A percentile compares a stretch with the other conserved stretches of the same genome.
These are phyloP conservation scores for Alternaria hordeiaustralica DNA, from an alignment of 2,329 filamentous ascomycete species.

Conservation along the genomic window DNA sequence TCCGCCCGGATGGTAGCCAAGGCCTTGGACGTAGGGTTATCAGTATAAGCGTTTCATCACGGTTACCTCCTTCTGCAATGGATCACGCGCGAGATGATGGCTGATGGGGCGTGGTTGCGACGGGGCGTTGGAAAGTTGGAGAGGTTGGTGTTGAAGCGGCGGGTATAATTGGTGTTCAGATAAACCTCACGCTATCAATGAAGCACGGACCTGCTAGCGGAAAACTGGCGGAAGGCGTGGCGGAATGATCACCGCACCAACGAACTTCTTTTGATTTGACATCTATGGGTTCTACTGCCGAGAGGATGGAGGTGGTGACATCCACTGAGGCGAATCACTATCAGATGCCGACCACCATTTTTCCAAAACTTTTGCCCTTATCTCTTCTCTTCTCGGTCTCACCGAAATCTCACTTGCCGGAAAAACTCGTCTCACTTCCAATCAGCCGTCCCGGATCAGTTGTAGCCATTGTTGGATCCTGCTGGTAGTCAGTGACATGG, in stretches of 20 bases:
- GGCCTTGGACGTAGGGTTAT: conserved; percentile 18
- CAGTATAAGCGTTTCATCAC: conserved; percentile 24
- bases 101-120: conserved; percentile 6
- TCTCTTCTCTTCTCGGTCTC: not conserved
- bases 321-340: not conserved
- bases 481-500: not conserved
- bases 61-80: conserved; percentile 15
- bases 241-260: not conserved
- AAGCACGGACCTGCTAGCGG: not conserved
- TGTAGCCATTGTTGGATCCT: not conserved
- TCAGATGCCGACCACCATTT: not conserved
- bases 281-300: not conserved
- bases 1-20: conserved; percentile 20
- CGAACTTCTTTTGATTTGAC: not conserved
- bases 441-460: not conserved
- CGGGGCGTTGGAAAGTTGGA: not conserved
- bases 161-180: not conserved
- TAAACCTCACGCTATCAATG: not conserved
- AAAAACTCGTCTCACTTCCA: not conserved
- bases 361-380: not conserved
- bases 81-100: conserved; percentile 9
- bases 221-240: not conserved
- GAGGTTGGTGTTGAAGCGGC: not conserved
- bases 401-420: not conserved
- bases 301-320: not conserved